Evolutionary conservation across 2,329 filamentous ascomycete species (phyloP).

Genomic region (Alternaria novae-zelandiae): DNA sequence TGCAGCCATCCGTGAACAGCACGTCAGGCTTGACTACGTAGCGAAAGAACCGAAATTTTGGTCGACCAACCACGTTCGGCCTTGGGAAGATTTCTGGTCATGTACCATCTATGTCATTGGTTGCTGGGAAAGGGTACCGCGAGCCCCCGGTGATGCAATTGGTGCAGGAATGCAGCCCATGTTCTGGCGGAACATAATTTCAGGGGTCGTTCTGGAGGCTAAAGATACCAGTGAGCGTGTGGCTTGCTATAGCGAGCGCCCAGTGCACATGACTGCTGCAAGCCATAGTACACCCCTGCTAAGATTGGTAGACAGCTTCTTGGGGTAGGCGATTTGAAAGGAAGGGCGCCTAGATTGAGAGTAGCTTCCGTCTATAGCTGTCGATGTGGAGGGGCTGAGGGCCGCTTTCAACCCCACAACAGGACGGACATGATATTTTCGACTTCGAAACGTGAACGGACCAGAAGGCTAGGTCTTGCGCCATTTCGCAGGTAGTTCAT

Average conservation of each 20-base stretch:
- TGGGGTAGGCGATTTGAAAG: conserved; percentile 17
- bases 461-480: conserved; percentile 25
- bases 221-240: conserved; percentile 27
- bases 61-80: conserved; percentile 17
- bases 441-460: conserved; percentile 31
- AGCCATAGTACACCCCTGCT: conserved; percentile 29
- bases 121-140: conserved; percentile 16
- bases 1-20: conserved; percentile 33
- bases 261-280: conserved; percentile 35
- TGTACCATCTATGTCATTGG: conserved; percentile 21
- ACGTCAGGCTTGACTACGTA: conserved; percentile 21
- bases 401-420: conserved; percentile 41
- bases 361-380: conserved; percentile 31
- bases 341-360: conserved; percentile 32
- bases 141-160: conserved; percentile 28
- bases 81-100: conserved; percentile 20
- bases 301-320: conserved; percentile 23
- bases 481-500: conserved; percentile 29
- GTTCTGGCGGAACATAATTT: conserved; percentile 27
- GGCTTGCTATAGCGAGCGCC: conserved; percentile 23
- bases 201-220: conserved; percentile 29
- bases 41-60: conserved; percentile 15
- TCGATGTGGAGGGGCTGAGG: conserved; percentile 30
- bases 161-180: conserved; percentile 36
- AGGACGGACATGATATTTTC: conserved; percentile 33